These are phyloP conservation scores for Penicillium sp. DNA, from an alignment of 2,329 filamentous ascomycete species.

Conservation along the genomic window DNA sequence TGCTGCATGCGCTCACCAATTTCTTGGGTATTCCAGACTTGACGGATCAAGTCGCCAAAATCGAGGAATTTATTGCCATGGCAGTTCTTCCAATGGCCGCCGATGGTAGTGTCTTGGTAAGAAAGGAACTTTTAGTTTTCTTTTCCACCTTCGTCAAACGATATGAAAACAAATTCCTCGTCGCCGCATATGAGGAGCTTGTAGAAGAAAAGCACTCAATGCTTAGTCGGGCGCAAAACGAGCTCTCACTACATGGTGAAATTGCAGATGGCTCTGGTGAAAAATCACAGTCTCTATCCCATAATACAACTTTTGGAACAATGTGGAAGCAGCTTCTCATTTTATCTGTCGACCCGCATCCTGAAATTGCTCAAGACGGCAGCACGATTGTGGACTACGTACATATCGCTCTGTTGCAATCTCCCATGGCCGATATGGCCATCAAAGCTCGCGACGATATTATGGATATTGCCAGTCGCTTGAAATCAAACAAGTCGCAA, in stretches of 20 bases:
- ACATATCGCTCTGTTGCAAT: constrained; percentile 72
- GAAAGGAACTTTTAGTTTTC: constrained; percentile 89
- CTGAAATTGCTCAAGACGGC: constrained; percentile 84
- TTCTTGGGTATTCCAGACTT: constrained; percentile 92
- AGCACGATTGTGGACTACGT: constrained; percentile 82
- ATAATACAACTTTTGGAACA: constrained; percentile 86
- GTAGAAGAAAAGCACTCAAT: constrained; percentile 74
- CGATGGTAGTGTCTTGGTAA: constrained; percentile 89
- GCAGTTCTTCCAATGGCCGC: constrained; percentile 87
- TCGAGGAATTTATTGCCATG: constrained; percentile 86
- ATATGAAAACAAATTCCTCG: constrained; percentile 88
- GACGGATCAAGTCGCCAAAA: constrained; percentile 83
- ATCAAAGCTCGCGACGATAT: constrained; percentile 69
- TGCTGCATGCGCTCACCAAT: constrained; percentile 88
- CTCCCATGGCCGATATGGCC: constrained; percentile 67
- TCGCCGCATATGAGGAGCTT: constrained; percentile 87
- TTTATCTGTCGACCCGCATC: constrained; percentile 88
- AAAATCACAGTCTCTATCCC: constrained; percentile 49
- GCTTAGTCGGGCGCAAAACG: constrained; percentile 47
- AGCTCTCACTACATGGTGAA: constrained; percentile 20
- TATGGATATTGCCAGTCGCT: constrained; percentile 30
- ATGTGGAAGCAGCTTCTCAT: constrained; percentile 93
- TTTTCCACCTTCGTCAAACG: constrained; percentile 86
- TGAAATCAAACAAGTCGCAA: constrained; percentile 37
- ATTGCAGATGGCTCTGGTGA: constrained; percentile 21